These are phyloP conservation scores for Rhodotorula diobovata DNA, from an alignment of 768 basidiomycete genomes.

Conservation along the genomic window DNA sequence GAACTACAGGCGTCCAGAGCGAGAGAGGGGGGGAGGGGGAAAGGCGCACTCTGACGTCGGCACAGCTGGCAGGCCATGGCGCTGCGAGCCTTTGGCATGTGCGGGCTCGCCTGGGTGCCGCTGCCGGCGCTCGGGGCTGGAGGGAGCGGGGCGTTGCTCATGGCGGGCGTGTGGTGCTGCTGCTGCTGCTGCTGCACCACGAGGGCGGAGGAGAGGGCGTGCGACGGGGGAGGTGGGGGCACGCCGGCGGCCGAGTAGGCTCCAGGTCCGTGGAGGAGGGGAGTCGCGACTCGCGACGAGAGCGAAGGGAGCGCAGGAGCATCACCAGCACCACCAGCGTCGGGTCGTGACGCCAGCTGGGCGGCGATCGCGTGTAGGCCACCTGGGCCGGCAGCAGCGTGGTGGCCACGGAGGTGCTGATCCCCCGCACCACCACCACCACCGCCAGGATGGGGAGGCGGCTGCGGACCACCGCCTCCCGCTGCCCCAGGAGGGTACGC, in stretches of 20 bases:
- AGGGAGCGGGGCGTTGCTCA: not conserved
- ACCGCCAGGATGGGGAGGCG: not conserved
- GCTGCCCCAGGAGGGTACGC: no score
- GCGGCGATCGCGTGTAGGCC: not conserved
- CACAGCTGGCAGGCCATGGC: slow-evolving; percentile 34
- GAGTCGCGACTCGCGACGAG: no score
- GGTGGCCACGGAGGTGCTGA: no score
- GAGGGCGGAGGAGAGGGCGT: not conserved
- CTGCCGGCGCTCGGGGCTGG: not conserved
- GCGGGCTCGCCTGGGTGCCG: slow-evolving; percentile 1
- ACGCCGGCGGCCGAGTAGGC: not conserved
- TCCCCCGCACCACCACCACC: no score
- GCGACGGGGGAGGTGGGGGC: no score
- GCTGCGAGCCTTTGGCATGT: slow-evolving; percentile 21
- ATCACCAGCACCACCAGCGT: no score
- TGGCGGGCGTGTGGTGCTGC: not conserved
- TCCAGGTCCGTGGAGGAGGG: no score
- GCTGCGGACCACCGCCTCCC: not conserved
- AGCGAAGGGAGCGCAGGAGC: no score
- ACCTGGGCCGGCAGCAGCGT: no score
- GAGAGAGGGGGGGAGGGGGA: not conserved
- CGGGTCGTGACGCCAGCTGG: no score
- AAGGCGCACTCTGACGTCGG: slow-evolving; percentile 24
- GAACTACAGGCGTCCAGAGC: no score
- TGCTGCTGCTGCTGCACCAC: not conserved